Conservation (phyloP, 164 flowering plant species). For the Platanus orientalis region DNA sequence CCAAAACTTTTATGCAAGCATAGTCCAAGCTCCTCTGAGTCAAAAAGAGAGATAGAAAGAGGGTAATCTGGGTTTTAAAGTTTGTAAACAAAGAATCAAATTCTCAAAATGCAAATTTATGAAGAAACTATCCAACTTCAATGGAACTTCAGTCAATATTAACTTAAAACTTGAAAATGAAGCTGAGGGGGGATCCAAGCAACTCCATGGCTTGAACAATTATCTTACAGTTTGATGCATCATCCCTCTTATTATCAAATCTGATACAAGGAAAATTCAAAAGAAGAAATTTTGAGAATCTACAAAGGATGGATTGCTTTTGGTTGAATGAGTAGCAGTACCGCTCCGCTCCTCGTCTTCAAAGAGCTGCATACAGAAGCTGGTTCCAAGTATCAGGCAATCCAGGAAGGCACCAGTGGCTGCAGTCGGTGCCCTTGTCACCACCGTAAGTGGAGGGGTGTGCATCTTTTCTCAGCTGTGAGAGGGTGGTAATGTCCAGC, state of each 20-base stretch:
- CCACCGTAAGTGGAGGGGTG: conserved; percentile 66
- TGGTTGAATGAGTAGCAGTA: too few species aligned
- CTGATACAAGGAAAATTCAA: background rate
- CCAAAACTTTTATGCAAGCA: too few species aligned
- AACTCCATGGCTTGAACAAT: background rate
- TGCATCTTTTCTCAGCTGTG: conserved; percentile 77
- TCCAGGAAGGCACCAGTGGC: conserved; percentile 92
- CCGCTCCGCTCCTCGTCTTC: conserved; percentile 12
- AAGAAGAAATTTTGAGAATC: background rate
- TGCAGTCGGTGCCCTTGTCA: conserved; percentile 51
- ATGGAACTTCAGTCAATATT: too few species aligned
- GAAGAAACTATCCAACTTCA: too few species aligned
- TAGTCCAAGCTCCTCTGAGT: too few species aligned
- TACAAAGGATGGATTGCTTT: conserved; percentile 6
- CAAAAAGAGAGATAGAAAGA: too few species aligned
- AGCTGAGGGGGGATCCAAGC: background rate
- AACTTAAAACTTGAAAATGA: too few species aligned
- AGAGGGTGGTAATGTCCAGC: conserved; percentile 69
- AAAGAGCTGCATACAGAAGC: conserved; percentile 67
- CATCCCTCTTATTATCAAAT: background rate
- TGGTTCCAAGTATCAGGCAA: conserved; percentile 92
- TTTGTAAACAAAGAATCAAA: too few species aligned
- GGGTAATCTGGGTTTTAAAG: too few species aligned
- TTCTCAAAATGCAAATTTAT: too few species aligned
- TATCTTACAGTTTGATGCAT: background rate